Percentiles rank a stretch among this genome's conserved stretches.
These are phyloP conservation scores for Linnemannia zychae DNA, from an alignment of 192 early-diverging fungal genomes.

Conservation along the genomic window DNA sequence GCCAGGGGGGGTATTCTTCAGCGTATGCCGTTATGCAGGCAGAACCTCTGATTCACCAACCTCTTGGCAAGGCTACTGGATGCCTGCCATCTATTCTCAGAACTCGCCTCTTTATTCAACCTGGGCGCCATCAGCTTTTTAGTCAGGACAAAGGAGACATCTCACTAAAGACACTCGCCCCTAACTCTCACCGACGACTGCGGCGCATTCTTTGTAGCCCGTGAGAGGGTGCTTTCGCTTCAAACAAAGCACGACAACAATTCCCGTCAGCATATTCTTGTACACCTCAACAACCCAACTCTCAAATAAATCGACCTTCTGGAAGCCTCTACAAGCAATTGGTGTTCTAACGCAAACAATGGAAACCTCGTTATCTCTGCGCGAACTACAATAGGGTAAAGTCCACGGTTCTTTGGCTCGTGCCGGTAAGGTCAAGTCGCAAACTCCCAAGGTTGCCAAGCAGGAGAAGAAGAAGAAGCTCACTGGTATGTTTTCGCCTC, in stretches of 20 bases:
- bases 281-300: not conserved
- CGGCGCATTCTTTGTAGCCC: not conserved
- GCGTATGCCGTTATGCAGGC: not conserved
- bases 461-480: conserved; percentile 97
- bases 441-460: conserved; percentile 98
- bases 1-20: not conserved
- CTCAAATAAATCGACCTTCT: not conserved
- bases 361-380: not conserved
- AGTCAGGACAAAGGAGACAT: not conserved
- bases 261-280: not conserved
- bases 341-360: not conserved
- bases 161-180: not conserved
- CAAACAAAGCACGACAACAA: not conserved
- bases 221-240: not conserved
- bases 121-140: not conserved
- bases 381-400: conserved; percentile 84
- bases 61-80: not conserved
- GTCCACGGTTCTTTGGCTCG: conserved; percentile 99
- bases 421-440: conserved; percentile 99
- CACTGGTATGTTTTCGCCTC: conserved; percentile 58
- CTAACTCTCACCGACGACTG: not conserved
- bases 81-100: not conserved
- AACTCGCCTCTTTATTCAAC: not conserved
- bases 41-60: conserved; percentile 32
- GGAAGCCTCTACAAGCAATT: too few species aligned